Base-by-base conservation (phyloP, 2,329 filamentous ascomycete genomes). In the Aspergillus tanneri region DNA sequence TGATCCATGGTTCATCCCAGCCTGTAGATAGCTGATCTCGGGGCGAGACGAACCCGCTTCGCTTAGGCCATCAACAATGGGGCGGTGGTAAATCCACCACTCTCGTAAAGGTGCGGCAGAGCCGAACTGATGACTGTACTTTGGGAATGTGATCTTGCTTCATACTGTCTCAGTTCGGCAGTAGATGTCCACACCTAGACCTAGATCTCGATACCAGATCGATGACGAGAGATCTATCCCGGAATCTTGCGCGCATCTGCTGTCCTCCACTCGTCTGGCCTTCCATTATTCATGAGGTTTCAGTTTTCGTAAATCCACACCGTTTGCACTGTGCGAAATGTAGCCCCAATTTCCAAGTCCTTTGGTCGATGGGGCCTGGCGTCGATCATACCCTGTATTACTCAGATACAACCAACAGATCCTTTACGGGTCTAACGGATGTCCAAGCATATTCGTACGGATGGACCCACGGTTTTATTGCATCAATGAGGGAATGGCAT, bases 341-440 rank as follows among this genome's bases (percentile, higher is more conserved):
- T 18, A 34, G 30, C 30, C 30, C 22, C 22, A 38, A 22, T 19
- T 38, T 8, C 19, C 18, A 22, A 12, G 22, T 19, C 12, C 18
- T 4, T 10, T 19, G 16, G 14, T 21, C 23, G 25, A 42, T 30
- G 36, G 25, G 39, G 14, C 25, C 36, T 18, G 25, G 11, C 39
- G 39, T 42, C 39, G 39, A 42, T 42, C 39, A 28, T 27, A 21
- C 30, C 14, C 30, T 34, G 30, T 34, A 34, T 34, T 34, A 34
- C 30, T 5, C 19, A 19, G 30, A 16, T 34, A 34, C n/a, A 34
- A 34, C 30, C 30, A 34, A 34, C 30, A 34, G 30, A 34, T 34
- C 30, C 30, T 34, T 34, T 18, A 34, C 14, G 14, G 14, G 14
- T 34, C 30, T 34, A 14, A 14, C 30, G 30, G 30, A 16, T 18